A percentile compares a stretch with the other conserved stretches of the same genome.
Conservation (phyloP, 2,329 filamentous ascomycete genomes). For the Aspergillus sp. region DNA sequence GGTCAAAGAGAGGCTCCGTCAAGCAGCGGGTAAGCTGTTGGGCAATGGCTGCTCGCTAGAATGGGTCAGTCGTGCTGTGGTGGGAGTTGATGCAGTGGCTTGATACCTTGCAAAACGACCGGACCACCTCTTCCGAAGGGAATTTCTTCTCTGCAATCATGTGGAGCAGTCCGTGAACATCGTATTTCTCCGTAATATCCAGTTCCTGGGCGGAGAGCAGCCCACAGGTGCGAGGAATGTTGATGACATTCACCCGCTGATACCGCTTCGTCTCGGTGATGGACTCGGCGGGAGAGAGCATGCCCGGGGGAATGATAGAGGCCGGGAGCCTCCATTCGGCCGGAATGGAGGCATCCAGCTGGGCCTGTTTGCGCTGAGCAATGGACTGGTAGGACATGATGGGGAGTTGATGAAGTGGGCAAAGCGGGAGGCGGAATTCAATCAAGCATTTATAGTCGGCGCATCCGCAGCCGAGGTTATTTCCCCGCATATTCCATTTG, state of each 20-base stretch:
- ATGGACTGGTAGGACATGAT: conserved; percentile 28
- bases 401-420: neutral
- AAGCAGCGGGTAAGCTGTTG: conserved; percentile 48
- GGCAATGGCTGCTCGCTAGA: conserved; percentile 35
- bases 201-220: conserved; percentile 53
- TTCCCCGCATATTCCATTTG: no score
- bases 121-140: conserved; percentile 47
- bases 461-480: no score
- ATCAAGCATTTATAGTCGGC: no score
- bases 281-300: conserved; percentile 36
- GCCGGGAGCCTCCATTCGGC: conserved; percentile 38
- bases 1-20: conserved; percentile 52
- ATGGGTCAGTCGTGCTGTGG: neutral
- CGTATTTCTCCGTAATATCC: conserved; percentile 55
- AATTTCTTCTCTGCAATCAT: conserved; percentile 35
- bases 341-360: conserved; percentile 39
- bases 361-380: conserved; percentile 38
- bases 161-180: conserved; percentile 39
- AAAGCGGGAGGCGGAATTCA: neutral
- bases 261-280: conserved; percentile 33
- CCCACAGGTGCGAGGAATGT: conserved; percentile 53
- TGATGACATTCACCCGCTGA: conserved; percentile 41
- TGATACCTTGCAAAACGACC: conserved; percentile 54
- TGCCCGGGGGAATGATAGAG: conserved; percentile 32
- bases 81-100: neutral